Percentiles rank a stretch among this genome's conserved stretches.
phyloP scores from a whole-genome alignment of 2,329 filamentous ascomycete species.

The Chaetomium sp. region DNA sequence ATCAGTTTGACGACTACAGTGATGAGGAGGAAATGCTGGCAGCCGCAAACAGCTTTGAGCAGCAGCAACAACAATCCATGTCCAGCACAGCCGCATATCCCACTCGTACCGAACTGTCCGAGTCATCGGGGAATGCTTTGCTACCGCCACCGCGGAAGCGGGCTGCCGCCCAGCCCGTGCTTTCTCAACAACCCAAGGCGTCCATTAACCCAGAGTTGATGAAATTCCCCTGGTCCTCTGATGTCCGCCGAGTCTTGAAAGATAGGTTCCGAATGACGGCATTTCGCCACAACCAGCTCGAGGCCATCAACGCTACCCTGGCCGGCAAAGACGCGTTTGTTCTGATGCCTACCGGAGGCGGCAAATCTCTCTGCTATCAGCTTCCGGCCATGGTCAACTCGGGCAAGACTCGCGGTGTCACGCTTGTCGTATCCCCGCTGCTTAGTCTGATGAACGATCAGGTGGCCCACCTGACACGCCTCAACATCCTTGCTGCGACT shows the following conservation, averaged over 20 bases:
- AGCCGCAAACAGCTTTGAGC: conserved; percentile 54
- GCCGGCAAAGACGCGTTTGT: conserved; percentile 88
- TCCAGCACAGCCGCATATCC: conserved; percentile 36
- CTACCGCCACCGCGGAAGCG: conserved; percentile 20
- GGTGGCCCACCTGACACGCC: conserved; percentile 74
- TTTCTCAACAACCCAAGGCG: conserved; percentile 38
- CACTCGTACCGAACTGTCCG: conserved; percentile 46
- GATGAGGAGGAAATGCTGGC: conserved; percentile 52
- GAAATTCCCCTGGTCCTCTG: conserved; percentile 78
- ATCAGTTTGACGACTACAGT: conserved; percentile 38
- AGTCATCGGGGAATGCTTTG: conserved; percentile 50
- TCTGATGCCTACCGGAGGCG: conserved; percentile 95
- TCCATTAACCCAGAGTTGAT: conserved; percentile 57
- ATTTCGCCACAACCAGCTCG: conserved; percentile 88
- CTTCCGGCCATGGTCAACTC: conserved; percentile 81
- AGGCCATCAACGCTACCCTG: conserved; percentile 93
- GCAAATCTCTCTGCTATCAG: conserved; percentile 96
- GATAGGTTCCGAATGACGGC: conserved; percentile 81
- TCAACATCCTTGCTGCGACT: conserved; percentile 77
- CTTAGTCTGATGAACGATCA: conserved; percentile 98
- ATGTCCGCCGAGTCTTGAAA: conserved; percentile 79
- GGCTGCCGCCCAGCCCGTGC: conserved; percentile 37
- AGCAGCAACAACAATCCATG: conserved; percentile 48
- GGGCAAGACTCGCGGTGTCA: conserved; percentile 82
- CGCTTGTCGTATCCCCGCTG: conserved; percentile 90